phyloP scores from a whole-genome alignment of 2,329 filamentous ascomycete species.

The Pseudogymnoascus sp. region DNA sequence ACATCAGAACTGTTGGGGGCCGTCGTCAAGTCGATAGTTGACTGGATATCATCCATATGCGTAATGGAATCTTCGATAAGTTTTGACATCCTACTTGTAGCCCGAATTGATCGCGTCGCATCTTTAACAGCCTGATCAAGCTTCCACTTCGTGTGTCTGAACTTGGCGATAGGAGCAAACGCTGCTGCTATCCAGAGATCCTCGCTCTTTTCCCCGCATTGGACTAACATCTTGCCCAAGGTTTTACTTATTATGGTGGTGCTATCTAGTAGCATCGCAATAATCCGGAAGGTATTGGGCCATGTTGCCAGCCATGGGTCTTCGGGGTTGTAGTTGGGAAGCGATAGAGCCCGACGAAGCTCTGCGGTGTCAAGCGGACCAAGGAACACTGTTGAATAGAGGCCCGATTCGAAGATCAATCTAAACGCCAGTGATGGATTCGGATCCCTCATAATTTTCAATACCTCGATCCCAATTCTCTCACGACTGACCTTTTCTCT shows the following conservation, averaged over 20 bases:
- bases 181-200: background rate
- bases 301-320: background rate
- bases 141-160: background rate
- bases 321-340: background rate
- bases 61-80: background rate
- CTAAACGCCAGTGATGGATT: slow-evolving; percentile 3
- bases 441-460: slow-evolving; percentile 74
- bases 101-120: background rate
- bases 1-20: background rate
- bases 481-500: slow-evolving; percentile 81
- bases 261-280: background rate
- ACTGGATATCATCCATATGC: background rate
- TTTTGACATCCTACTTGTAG: background rate
- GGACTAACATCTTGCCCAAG: background rate
- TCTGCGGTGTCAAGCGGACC: background rate
- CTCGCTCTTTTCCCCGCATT: background rate
- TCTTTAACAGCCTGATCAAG: background rate
- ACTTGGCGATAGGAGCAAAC: background rate
- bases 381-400: slow-evolving; percentile 4
- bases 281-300: background rate
- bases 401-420: background rate
- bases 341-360: background rate
- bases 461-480: slow-evolving; percentile 71
- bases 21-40: background rate
- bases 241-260: background rate